Base-by-base conservation (phyloP, 495 filamentous ascomycete genomes). In the Penicillium bovifimosum region DNA sequence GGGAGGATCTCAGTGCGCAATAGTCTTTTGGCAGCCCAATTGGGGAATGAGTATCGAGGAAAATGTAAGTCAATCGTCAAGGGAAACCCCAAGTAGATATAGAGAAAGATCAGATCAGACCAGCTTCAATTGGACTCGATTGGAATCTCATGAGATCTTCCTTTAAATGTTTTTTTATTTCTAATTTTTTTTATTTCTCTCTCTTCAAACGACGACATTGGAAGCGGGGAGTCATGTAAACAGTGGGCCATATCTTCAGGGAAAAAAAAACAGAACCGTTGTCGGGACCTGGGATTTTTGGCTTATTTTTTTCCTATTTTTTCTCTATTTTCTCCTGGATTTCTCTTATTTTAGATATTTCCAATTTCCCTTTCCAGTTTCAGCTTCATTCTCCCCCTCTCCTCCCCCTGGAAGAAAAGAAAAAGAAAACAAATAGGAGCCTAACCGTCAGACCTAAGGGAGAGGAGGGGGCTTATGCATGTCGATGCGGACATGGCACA, bases 151-250 rank as follows among this genome's bases (percentile, higher is more conserved):
- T 35, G 56, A 55, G 54, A 57, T 54, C 36, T 56, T 56, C 52
- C 9, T 34, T 57, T 59, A 61, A 58, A 56, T 56, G 39, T 41
- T 40, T 38, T 48, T 58, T 41, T 40, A 28, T 48, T 58, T 55
- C 58, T 56, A 61, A 56, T 38, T 48, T 56, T 42, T 39, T 39
- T 20, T 14, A 24, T 24, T 24, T 24, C 20, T 13, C 58, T 34
- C 55, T 24, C 42, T 50, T 59, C 52, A 49, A 55, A 34, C 20
- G 49, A 63, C 49, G 52, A 62, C 60, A 68, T 68, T 68, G 66
- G 68, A 55, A 66, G 67, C 65, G 67, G 70, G 68, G 68, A 68
- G 58, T 66, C 64, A 66, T 71, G 70, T 73, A 73, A 65, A 69
- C 64, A 58, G 68, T 71, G 70, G 66, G 59, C 65, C 67, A 67